phyloP scores from a whole-genome alignment of 805 yeast genomes.

The Metschnikowia bowlesiae region DNA sequence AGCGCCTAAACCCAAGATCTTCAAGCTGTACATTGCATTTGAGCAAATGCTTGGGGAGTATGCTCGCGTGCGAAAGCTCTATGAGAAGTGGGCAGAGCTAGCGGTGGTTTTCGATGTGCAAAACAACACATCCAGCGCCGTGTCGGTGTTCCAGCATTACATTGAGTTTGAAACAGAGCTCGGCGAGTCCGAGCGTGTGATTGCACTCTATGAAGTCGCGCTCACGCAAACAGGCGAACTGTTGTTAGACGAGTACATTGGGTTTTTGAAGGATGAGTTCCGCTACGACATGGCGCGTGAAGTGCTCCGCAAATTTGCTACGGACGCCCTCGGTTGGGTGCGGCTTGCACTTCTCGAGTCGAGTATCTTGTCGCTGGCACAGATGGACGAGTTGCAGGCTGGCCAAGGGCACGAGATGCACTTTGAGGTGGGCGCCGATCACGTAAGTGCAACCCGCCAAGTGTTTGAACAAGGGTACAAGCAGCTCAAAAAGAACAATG shows the following conservation, averaged over 20 bases:
- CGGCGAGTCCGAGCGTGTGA: constrained; percentile 67
- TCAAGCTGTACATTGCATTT: constrained; percentile 59
- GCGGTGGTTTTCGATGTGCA: constrained; percentile 11
- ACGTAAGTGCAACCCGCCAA: constrained; percentile 47
- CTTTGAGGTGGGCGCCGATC: constrained; percentile 47
- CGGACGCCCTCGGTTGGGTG: constrained; percentile 47
- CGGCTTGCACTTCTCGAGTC: constrained; percentile 69
- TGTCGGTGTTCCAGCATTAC: constrained; percentile 54
- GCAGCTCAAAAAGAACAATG: constrained; percentile 33
- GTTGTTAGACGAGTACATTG: constrained; percentile 39
- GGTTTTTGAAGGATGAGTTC: constrained; percentile 56
- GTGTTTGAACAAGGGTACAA: constrained; percentile 54
- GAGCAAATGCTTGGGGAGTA: constrained; percentile 71
- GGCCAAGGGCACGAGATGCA: constrained; percentile 50
- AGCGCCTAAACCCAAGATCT: constrained; percentile 55
- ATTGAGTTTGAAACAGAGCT: constrained; percentile 63
- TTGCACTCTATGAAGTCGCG: constrained; percentile 58
- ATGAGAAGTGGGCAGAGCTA: constrained; percentile 57
- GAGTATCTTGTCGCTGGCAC: constrained; percentile 54
- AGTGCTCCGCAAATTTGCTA: constrained; percentile 40
- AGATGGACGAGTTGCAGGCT: constrained; percentile 40
- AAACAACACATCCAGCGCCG: not conserved
- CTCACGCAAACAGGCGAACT: constrained; percentile 17
- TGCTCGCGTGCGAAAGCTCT: constrained; percentile 72
- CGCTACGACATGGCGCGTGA: constrained; percentile 53